A percentile compares a stretch with the other conserved stretches of the same genome.
Conservation (phyloP, 2,329 filamentous ascomycete genomes). For the Monosporascus sp. region DNA sequence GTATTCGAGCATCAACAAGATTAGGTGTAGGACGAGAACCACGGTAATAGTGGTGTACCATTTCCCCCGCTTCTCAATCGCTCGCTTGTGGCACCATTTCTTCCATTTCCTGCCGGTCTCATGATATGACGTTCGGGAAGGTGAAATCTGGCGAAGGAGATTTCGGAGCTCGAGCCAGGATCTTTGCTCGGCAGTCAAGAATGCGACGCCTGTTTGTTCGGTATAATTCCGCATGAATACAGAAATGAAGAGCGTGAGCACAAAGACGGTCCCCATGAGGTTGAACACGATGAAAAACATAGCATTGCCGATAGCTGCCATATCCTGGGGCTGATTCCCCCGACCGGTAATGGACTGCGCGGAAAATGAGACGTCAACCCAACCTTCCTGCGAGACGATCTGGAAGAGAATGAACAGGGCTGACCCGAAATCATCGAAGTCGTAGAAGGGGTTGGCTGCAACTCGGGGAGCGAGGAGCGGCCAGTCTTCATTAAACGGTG, state of each 20-base stretch:
- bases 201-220: conserved; percentile 95
- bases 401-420: conserved; percentile 96
- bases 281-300: conserved; percentile 97
- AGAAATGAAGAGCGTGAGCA: conserved; percentile 94
- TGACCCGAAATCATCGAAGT: conserved; percentile 92
- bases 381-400: conserved; percentile 97
- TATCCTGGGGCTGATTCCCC: conserved; percentile 66
- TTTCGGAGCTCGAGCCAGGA: conserved; percentile 96
- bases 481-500: conserved; percentile 72
- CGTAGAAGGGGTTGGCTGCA: conserved; percentile 76
- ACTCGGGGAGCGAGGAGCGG: conserved; percentile 75
- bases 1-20: conserved; percentile 81
- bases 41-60: conserved; percentile 84
- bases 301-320: conserved; percentile 74
- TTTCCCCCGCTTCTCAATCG: conserved; percentile 86
- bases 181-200: conserved; percentile 88
- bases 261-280: conserved; percentile 89
- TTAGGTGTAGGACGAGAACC: conserved; percentile 74
- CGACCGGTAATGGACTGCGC: conserved; percentile 76
- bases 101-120: conserved; percentile 74
- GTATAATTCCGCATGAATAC: conserved; percentile 99
- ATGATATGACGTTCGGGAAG: conserved; percentile 83
- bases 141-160: conserved; percentile 84
- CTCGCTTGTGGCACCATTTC: conserved; percentile 90
- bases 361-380: conserved; percentile 87